phyloP scores from a whole-genome alignment of 2,329 filamentous ascomycete species.

The Xylaria sp. region DNA sequence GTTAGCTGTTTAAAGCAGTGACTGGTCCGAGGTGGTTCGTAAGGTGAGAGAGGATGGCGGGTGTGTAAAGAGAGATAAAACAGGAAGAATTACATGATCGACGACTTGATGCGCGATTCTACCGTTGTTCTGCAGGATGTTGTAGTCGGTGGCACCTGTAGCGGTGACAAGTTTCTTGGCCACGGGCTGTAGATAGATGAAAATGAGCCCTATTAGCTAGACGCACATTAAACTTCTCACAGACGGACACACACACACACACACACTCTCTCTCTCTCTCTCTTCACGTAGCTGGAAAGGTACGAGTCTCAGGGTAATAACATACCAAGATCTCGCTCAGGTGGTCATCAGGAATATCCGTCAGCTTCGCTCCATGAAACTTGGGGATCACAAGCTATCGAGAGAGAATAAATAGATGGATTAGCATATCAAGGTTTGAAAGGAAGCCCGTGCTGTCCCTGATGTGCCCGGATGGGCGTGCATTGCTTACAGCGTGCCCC shows the following conservation, averaged over 20 bases:
- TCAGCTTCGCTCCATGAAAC: constrained; percentile 89
- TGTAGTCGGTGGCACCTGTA: constrained; percentile 83
- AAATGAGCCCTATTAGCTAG: constrained; percentile 6
- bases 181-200: constrained; percentile 67
- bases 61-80: neutral
- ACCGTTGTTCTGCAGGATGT: constrained; percentile 97
- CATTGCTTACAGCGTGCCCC: constrained; percentile 81
- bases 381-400: constrained; percentile 93
- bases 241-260: neutral
- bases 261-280: neutral
- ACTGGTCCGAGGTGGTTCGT: neutral
- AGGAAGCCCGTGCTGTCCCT: neutral
- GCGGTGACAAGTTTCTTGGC: constrained; percentile 88
- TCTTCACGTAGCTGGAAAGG: neutral
- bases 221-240: neutral
- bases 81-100: constrained; percentile 77
- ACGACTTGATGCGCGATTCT: constrained; percentile 90
- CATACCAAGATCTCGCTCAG: constrained; percentile 81
- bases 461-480: neutral
- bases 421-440: neutral
- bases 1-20: constrained; percentile 15
- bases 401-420: neutral
- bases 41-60: neutral
- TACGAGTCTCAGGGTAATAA: neutral
- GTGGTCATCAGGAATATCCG: constrained; percentile 91